Evolutionary conservation across 768 basidiomycete genomes (phyloP), one percentile per base, ranked within the genome.

Genomic region (Pleurotus djamor): DNA sequence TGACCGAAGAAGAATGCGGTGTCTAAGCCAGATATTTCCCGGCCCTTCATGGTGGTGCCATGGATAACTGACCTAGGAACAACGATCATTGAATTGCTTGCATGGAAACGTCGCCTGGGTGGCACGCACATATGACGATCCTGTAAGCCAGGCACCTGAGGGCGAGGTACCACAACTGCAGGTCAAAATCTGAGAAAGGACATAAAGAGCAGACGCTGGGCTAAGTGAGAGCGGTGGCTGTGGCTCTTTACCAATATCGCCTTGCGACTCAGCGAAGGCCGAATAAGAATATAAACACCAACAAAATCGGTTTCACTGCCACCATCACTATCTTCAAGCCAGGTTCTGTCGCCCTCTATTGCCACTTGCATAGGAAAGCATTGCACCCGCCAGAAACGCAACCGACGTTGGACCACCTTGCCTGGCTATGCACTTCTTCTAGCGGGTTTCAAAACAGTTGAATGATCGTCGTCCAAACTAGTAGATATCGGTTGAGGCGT

Each of bases 191-290:
- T 33, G 54, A 35, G 52, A n/a, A 12, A 47, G 45, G 13, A 16
- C 45, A 47, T 47, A 47, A 12, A 17, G 45, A 96, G 38, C n/a
- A 41, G 9, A 74, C 95, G 96, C 67, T 96, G 88, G 34, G 95
- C 94, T 0, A 93, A 96, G 67, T 97, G 94, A 16, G 91, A 94
- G 72, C 95, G 94, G 69, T 93, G 92, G 67, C 88, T 91, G 66
- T 84, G 76, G 60, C 87, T 74, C 77, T 78, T 35, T 43, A 12
- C 37, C 5, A 17, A 12, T n/a, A 28, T 17, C 54, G 45, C 45
- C 45, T 14, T 10, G 10, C 10, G n/a, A 56, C 54, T 56, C 37
- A 56, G 54, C 35, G 54, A 41, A 10, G 16, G 5, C 54, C 54
- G 54, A 56, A 56, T 17, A 44, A 44, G 28, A 43, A 32, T 43